phyloP scores from a whole-genome alignment of 1,284 basidiomycete species.

The Coniferiporia sulphurascens region DNA sequence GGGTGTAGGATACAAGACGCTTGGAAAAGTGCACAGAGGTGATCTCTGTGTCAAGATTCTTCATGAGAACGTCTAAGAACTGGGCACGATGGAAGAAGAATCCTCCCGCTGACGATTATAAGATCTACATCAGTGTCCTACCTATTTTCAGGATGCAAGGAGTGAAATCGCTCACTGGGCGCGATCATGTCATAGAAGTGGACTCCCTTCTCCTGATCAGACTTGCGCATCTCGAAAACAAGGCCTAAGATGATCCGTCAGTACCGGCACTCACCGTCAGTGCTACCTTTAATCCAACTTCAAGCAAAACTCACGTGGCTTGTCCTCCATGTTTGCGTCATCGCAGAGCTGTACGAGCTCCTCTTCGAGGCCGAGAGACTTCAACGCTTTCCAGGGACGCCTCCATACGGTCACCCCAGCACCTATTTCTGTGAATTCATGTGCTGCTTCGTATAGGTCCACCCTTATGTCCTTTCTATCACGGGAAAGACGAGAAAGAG shows the following conservation, averaged over 20 bases:
- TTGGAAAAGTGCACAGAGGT: constrained; percentile 34
- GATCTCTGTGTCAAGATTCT: constrained; percentile 28
- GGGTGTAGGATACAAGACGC: constrained; percentile 34
- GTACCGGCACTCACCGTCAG: too few relatives aligned
- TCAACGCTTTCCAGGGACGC: constrained; percentile 23
- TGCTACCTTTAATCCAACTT: background rate
- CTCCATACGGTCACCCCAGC: constrained; percentile 34
- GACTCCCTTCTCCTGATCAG: constrained; percentile 30
- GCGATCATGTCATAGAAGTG: constrained; percentile 27
- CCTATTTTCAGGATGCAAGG: background rate
- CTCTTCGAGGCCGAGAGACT: constrained; percentile 23
- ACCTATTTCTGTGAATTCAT: constrained; percentile 36
- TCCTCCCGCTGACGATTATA: constrained; percentile 31
- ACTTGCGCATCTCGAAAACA: constrained; percentile 31
- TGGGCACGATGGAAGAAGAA: constrained; percentile 37
- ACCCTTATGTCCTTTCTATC: constrained; percentile 32
- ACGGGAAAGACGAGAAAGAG: constrained; percentile 30
- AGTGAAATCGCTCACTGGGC: constrained; percentile 26
- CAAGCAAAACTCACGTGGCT: background rate
- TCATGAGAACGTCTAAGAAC: constrained; percentile 37
- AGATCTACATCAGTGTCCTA: background rate
- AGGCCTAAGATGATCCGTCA: constrained; percentile 20
- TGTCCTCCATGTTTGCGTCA: constrained; percentile 5
- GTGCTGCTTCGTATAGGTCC: constrained; percentile 38
- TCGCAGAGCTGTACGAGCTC: constrained; percentile 17